These are phyloP conservation scores for Ophiocordyceps australis DNA, from an alignment of 2,329 filamentous ascomycete species.

Conservation along the genomic window DNA sequence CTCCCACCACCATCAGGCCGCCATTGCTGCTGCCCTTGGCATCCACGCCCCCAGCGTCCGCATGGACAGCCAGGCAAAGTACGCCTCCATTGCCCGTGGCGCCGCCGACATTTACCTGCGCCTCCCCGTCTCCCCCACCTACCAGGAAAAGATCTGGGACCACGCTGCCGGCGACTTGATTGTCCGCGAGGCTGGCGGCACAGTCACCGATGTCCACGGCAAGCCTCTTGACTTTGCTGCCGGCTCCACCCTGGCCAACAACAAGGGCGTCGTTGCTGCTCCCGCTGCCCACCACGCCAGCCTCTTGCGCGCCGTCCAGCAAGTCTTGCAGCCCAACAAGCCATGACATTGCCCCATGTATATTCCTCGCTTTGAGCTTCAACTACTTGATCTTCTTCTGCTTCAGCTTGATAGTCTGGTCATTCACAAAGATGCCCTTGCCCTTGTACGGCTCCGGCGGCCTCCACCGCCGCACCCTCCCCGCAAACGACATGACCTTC, in stretches of 20 bases:
- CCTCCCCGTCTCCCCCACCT: constrained; percentile 67
- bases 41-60: constrained; percentile 81
- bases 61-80: constrained; percentile 98
- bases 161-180: constrained; percentile 91
- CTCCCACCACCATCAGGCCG: constrained; percentile 70
- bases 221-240: constrained; percentile 71
- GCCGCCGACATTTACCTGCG: constrained; percentile 90
- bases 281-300: constrained; percentile 56
- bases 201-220: constrained; percentile 79
- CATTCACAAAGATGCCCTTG: constrained; percentile 96
- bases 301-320: constrained; percentile 68
- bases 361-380: no score
- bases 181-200: constrained; percentile 81
- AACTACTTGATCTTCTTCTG: constrained; percentile 95
- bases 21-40: constrained; percentile 62
- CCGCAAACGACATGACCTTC: constrained; percentile 79
- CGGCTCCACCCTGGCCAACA: constrained; percentile 70
- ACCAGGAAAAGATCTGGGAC: constrained; percentile 99
- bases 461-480: constrained; percentile 74
- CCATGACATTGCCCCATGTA: no score
- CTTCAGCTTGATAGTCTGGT: constrained; percentile 96
- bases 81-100: constrained; percentile 83
- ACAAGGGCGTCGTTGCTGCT: constrained; percentile 88
- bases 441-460: constrained; percentile 96
- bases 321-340: no score